Base-by-base conservation (phyloP, 352 stramenopile species). In the Blastocystis sp. region DNA sequence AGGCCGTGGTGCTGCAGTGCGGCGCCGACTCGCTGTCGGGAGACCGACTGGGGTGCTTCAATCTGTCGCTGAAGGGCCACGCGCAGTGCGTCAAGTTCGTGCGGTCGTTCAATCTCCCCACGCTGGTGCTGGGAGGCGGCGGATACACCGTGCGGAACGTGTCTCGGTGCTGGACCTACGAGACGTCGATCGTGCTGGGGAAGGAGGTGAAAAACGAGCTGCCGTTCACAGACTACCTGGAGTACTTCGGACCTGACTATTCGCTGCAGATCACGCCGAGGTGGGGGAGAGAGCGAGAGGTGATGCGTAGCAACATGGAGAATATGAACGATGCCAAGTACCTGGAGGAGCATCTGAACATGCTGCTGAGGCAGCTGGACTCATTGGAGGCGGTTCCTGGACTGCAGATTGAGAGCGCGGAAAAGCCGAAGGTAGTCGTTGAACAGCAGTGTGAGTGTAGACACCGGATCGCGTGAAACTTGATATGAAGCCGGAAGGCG, bases 191-290 rank as follows among this genome's bases (percentile, higher is more conserved):
- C n/a, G 92, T 98, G 39, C 93, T 97, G 18, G 95, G 95, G 45
- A 94, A 96, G 41, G 93, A 96, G 37, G 91, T 96, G 41, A 70
- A 65, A 0, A 96, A 99, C 85, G 95, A 98, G 4, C 98, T 99
- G 91, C 97, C 97, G 3, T 98, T 98, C 93, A 99, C 99, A 93
- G 96, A 99, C 91, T 99, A 99, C 93, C 98, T 98, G 92, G 97
- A 99, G 92, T 99, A 99, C 92, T 99, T 98, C 92, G 95, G 95
- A 0, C 97, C 97, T 0, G 95, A 98, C 91, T 99, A 97, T 92
- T 96, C 96, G 70, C 92, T 99, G 45, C 96, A 99, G 92, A 94
- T 99, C 90, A 94, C 90, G 53, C 95, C 95, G 24, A 94, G 97
- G 90, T 96, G 92, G 95, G 98, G 88, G 98, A 98, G 90, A 93